Percentiles rank a stretch among this genome's conserved stretches.
Conservation (phyloP, 2,329 filamentous ascomycete genomes). For the Macrophomina phaseolina region DNA sequence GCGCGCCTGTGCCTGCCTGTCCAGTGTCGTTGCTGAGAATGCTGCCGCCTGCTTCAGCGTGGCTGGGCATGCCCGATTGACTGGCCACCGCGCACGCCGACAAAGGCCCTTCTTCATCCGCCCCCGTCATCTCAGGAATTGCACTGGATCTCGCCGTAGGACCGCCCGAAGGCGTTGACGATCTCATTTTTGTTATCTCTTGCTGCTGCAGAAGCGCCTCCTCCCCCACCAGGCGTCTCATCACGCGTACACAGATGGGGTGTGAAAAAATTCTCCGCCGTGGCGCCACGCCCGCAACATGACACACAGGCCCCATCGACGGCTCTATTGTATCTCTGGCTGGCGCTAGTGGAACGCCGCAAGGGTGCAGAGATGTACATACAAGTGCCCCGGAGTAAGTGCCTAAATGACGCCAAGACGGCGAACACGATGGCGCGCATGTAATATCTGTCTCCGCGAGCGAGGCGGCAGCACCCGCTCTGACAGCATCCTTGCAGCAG, state of each 20-base stretch:
- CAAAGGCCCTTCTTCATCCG: not conserved
- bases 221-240: not conserved
- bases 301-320: not conserved
- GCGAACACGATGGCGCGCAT: constrained; percentile 2
- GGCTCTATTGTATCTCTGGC: not conserved
- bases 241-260: not conserved
- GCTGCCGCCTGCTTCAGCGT: not conserved
- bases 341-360: constrained; percentile 1
- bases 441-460: not conserved
- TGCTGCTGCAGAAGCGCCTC: not conserved
- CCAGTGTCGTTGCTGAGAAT: not conserved
- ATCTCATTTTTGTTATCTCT: not conserved
- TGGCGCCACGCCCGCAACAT: not conserved
- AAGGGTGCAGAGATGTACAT: too few relatives aligned
- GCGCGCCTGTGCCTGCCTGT: not conserved
- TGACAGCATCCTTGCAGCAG: not conserved
- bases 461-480: not conserved
- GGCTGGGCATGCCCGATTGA: not conserved
- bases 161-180: not conserved
- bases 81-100: not conserved
- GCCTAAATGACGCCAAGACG: not conserved
- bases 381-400: not conserved
- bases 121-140: not conserved
- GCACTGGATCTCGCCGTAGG: not conserved
- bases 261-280: not conserved